phyloP scores from a whole-genome alignment of 495 filamentous ascomycete genomes.

The Tuber brumale region DNA sequence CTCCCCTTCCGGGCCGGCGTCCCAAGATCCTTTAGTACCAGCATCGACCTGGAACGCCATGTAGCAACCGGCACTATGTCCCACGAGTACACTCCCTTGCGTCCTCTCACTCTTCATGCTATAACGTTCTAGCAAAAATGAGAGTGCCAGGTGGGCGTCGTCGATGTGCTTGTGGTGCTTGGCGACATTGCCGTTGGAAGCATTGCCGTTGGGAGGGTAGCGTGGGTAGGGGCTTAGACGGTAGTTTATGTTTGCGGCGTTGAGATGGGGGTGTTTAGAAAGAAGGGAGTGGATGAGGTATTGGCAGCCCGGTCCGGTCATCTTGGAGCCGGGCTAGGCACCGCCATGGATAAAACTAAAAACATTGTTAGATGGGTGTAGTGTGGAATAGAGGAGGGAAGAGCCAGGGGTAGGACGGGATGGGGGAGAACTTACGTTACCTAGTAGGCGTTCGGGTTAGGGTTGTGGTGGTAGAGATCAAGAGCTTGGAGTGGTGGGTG shows the following conservation, averaged over 20 bases:
- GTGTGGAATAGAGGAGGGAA: too few species aligned
- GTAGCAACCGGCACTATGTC: constrained; percentile 69
- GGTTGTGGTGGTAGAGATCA: too few species aligned
- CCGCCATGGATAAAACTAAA: constrained; percentile 93
- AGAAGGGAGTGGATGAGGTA: constrained; percentile 48
- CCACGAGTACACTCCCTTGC: constrained; percentile 62
- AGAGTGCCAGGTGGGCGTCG: constrained; percentile 60
- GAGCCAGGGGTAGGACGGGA: too few species aligned
- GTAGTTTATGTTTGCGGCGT: too few species aligned
- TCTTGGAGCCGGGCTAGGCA: constrained; percentile 74
- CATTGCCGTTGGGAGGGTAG: too few species aligned
- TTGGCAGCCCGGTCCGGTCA: constrained; percentile 50
- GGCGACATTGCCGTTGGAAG: constrained; percentile 37
- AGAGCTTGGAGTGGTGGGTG: too few species aligned
- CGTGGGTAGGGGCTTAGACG: too few species aligned
- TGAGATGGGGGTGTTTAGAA: constrained; percentile 40
- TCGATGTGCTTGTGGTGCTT: constrained; percentile 66
- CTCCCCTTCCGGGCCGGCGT: too few species aligned
- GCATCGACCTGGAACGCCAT: constrained; percentile 59
- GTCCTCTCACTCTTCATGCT: constrained; percentile 47
- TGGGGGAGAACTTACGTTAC: too few species aligned
- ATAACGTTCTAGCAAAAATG: constrained; percentile 56
- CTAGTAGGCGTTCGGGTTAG: too few species aligned
- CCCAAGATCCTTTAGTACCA: too few species aligned
- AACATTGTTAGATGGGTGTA: too few species aligned